Base-by-base conservation (phyloP, 805 yeast genomes). In the Candida palmyrensis region DNA sequence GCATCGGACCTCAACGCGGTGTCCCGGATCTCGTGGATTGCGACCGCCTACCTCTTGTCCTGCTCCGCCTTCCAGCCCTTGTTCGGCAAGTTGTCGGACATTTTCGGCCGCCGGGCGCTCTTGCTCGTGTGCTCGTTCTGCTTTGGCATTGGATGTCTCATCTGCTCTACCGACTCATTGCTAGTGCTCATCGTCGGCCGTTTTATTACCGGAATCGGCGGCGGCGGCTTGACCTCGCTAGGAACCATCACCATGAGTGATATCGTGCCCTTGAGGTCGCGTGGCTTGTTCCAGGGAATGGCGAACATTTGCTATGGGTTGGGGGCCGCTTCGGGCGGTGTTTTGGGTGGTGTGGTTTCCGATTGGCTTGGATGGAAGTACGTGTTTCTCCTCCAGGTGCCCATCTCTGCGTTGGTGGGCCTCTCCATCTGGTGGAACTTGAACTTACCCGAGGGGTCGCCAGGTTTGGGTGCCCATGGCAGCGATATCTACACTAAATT, bases 271-370 rank as follows among this genome's bases (percentile, higher is more conserved):
- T 68, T 82, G 40, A 68, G 92, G 35, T 75, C 80, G 26, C 67
- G 96, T 38, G 95, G 94, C 2, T 55, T 84, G 19, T 85, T 75
- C 54, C 96, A 88, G 51, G 96, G 96, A 0, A 53, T 83, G 32
- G 82, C 82, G 22, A 87, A 87, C 52, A 65, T 87, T 13, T 77
- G 76, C 26, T 88, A 73, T 49, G 90, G 88, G 10, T 50, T 77
- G 13, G 96, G 96, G 14, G 59, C 70, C 11, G 69, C 70, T 5
- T 55, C 66, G 1, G 71, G 72, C 3, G 71, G 72, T 18, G 44
- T 64, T 18, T 39, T 66, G 16, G 71, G 71, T 9, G 88, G 88
- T 3, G 52, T 75, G 46, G 57, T 78, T 24, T 68, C 78, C 15
- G 78, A 76, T 39, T 40, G 40, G 22, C 62, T 66, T 35, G 83